Base-by-base conservation (phyloP, 495 filamentous ascomycete genomes). In the Xanthoparmelia taractica region DNA sequence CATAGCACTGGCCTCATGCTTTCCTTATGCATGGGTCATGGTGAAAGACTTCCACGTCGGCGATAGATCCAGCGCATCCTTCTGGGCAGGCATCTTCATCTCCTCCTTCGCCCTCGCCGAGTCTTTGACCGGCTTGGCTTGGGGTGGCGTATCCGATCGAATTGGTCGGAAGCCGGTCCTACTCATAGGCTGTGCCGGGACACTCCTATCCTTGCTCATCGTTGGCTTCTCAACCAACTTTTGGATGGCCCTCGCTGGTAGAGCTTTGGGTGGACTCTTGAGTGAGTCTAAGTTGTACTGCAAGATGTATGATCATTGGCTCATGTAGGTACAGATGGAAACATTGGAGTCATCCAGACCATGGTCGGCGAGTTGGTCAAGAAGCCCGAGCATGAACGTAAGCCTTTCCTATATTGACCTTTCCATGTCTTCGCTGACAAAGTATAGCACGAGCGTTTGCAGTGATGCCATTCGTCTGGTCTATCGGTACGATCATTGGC, bases 401-500 rank as follows among this genome's bases (percentile, higher is more conserved):
- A 76, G 87, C 79, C 59, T 18, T 60, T 23, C 27, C n/a, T 31
- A 20, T 33, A 29, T 47, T 23, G 17, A 4, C 25, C 43, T 4
- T 50, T 8, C 8, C 23, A 18, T 33, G 2, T 27, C 54, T 12
- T 63, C 8, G 33, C 57, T 58, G 23, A 66, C 41, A 50, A 17
- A 63, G 11, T 63, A 63, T 65, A 91, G 88, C 89, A 61, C 81
- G 83, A 67, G 90, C 89, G 29, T 94, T 88, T 72, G 86, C 90
- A 10, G 81, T 94, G 37, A 87, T 93, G 89, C 90, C 90, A 17
- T 93, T 93, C 72, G 87, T 92, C 37, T 95, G 90, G 90, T 87
- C 83, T 34, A 85, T 95, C 63, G 90, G 89, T 40, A 92, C 89
- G 25, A 92, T 92, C 61, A 82, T 92, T 62, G 90, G 90, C 8